Evolutionary conservation across 805 yeast species (phyloP).

Genomic region (Tetrapisispora phaffii): DNA sequence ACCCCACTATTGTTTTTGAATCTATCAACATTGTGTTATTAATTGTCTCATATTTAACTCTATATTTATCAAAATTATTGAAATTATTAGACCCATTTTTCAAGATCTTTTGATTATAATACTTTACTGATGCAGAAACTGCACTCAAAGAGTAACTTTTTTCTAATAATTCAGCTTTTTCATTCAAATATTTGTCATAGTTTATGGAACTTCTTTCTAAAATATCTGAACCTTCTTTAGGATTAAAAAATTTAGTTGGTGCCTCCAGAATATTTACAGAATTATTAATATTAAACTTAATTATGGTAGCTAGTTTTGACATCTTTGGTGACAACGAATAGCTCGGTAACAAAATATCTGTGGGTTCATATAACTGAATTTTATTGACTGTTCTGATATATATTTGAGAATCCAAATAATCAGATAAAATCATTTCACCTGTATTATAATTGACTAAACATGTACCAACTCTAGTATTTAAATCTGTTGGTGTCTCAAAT

Average conservation of each 20-base stretch:
- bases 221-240: slow-evolving; percentile 17
- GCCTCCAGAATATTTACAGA: slow-evolving; percentile 20
- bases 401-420: slow-evolving; percentile 37
- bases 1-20: slow-evolving; percentile 28
- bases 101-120: slow-evolving; percentile 11
- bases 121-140: slow-evolving; percentile 26
- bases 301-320: slow-evolving; percentile 30
- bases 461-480: slow-evolving; percentile 30
- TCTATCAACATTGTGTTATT: slow-evolving; percentile 39
- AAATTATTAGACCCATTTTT: slow-evolving; percentile 6
- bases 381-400: slow-evolving; percentile 37
- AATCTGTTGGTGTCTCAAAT: slow-evolving; percentile 21
- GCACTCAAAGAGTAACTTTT: slow-evolving; percentile 29
- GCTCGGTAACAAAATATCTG: slow-evolving; percentile 31
- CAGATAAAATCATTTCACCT: slow-evolving; percentile 32
- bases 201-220: slow-evolving; percentile 16
- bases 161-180: slow-evolving; percentile 19
- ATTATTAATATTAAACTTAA: slow-evolving; percentile 27
- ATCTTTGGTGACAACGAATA: slow-evolving; percentile 19
- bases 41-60: slow-evolving; percentile 31
- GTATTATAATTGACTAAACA: slow-evolving; percentile 32
- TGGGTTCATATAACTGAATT: slow-evolving; percentile 28
- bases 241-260: slow-evolving; percentile 21
- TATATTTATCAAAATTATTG: slow-evolving; percentile 23
- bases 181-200: background rate